Conservation (phyloP, 192 early-diverging fungal genomes). For the Helicostylum pulchrum region DNA sequence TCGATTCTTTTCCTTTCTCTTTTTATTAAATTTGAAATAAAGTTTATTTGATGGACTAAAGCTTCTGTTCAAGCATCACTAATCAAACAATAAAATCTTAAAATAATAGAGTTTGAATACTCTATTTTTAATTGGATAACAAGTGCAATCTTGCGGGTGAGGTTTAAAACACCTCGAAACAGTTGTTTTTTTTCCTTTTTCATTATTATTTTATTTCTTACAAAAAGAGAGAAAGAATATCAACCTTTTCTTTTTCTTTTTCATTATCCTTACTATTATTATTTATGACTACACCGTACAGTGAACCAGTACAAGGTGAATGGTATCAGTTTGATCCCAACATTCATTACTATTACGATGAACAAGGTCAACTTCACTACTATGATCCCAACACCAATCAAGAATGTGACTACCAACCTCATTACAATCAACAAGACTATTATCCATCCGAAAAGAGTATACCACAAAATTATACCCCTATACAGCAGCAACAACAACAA, state of each 20-base stretch:
- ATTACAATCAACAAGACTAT: constrained; percentile 7
- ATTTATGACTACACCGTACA: constrained; percentile 9
- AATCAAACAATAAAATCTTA: no score
- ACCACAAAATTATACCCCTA: neutral
- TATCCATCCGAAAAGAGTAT: neutral
- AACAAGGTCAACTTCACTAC: constrained; percentile 28
- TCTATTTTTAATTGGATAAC: no score
- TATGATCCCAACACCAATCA: constrained; percentile 35
- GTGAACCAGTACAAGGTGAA: constrained; percentile 13
- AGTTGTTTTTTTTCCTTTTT: no score
- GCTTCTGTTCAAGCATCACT: no score
- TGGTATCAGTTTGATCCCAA: constrained; percentile 33
- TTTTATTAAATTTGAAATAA: no score
- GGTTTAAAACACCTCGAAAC: no score
- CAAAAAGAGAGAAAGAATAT: no score
- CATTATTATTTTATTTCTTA: no score
- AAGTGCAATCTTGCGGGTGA: no score
- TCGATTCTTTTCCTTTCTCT: no score
- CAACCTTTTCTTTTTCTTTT: neutral
- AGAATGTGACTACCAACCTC: constrained; percentile 22
- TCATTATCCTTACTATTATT: neutral
- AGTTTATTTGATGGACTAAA: no score
- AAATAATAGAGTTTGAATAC: no score
- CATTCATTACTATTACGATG: constrained; percentile 34
- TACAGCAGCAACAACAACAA: neutral